Conservation (phyloP, 139 green algal species). For the Spirogloea muscicola region DNA sequence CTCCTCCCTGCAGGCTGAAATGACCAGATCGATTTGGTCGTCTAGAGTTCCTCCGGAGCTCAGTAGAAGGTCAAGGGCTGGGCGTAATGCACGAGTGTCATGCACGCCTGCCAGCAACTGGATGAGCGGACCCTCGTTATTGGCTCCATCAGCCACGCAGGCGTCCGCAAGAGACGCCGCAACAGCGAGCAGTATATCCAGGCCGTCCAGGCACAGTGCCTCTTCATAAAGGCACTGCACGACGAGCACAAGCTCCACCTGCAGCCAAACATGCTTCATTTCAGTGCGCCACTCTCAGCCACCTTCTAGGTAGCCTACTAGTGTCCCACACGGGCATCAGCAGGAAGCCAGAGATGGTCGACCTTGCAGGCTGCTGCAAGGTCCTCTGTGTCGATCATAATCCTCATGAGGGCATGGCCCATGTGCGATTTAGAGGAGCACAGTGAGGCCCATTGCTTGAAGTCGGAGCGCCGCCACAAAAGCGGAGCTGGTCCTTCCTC, state of each 20-base stretch:
- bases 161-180: background rate
- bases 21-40: too few relatives aligned
- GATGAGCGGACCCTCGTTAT: too few relatives aligned
- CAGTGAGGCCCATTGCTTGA: constrained; percentile 12
- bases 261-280: background rate
- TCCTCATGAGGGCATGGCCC: constrained; percentile 35
- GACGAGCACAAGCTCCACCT: constrained; percentile 31
- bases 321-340: background rate
- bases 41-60: too few relatives aligned
- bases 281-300: background rate
- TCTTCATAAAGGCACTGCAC: constrained; percentile 6
- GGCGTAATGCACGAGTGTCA: too few relatives aligned
- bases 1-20: too few relatives aligned
- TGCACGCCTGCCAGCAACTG: too few relatives aligned
- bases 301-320: background rate
- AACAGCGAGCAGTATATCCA: constrained; percentile 25
- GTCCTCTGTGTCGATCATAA: constrained; percentile 1
- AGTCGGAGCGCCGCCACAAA: constrained; percentile 9
- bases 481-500: constrained; percentile 17
- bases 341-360: background rate
- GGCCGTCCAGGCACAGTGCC: constrained; percentile 17
- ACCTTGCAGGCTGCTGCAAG: constrained; percentile 24
- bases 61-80: too few relatives aligned
- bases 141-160: too few relatives aligned
- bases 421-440: constrained; percentile 1